Evolutionary conservation across 2,329 filamentous ascomycete species (phyloP).

Genomic region (Colletotrichum spaethianum): DNA sequence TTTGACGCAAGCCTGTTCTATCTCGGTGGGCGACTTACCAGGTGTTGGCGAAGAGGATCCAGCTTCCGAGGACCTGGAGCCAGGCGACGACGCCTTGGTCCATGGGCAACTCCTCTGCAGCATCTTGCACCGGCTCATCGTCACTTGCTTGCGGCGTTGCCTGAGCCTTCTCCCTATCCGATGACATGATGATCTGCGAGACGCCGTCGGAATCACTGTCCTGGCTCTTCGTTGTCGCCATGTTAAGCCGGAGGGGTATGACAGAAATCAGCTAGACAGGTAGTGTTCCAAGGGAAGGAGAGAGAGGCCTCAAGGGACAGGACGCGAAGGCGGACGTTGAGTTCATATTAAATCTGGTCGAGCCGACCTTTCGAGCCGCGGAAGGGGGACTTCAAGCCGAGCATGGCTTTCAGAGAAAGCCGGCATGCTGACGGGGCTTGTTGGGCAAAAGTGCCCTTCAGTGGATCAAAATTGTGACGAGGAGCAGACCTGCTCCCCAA

Average conservation of each 20-base stretch:
- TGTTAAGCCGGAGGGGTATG: not conserved
- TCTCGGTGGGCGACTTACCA: conserved; percentile 19
- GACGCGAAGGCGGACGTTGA: not conserved
- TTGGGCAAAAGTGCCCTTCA: not conserved
- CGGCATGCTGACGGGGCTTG: not conserved
- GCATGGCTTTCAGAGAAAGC: not conserved
- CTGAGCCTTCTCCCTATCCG: conserved; percentile 2
- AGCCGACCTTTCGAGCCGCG: not conserved
- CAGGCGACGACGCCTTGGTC: conserved; percentile 58
- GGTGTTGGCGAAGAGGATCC: conserved; percentile 66
- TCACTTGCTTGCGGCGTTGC: not conserved
- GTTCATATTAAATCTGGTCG: not conserved
- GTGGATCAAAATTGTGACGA: not conserved
- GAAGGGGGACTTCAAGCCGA: conserved; percentile 16
- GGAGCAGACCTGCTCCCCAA: not conserved
- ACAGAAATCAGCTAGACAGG: not conserved
- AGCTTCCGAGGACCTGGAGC: conserved; percentile 62
- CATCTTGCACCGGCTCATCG: not conserved
- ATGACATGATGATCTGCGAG: not conserved
- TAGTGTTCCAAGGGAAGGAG: not conserved
- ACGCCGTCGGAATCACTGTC: not conserved
- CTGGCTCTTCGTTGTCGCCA: not conserved
- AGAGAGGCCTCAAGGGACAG: not conserved
- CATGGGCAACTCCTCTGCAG: conserved; percentile 11
- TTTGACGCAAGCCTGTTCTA: not conserved